Conservation (phyloP, 2,329 filamentous ascomycete genomes). For the Penicillium rolfsii region DNA sequence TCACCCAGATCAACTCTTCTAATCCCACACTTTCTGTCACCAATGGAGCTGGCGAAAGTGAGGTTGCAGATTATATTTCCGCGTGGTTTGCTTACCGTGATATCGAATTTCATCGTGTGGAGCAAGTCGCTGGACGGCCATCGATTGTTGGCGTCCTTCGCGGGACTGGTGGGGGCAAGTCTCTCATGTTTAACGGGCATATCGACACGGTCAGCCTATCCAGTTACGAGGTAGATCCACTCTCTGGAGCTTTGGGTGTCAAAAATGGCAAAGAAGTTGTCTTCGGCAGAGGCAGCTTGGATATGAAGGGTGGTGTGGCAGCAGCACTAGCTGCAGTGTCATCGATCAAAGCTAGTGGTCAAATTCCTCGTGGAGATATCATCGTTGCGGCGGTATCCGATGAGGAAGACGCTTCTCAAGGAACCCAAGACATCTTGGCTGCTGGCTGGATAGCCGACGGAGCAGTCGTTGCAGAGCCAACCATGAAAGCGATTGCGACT, state of each 20-base stretch:
- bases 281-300: slow-evolving; percentile 53
- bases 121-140: slow-evolving; percentile 52
- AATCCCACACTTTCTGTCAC: slow-evolving; percentile 50
- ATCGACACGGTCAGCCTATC: slow-evolving; percentile 56
- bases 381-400: slow-evolving; percentile 59
- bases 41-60: slow-evolving; percentile 52
- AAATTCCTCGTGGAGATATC: slow-evolving; percentile 51
- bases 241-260: slow-evolving; percentile 45
- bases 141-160: slow-evolving; percentile 55
- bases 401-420: slow-evolving; percentile 56
- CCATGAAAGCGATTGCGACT: slow-evolving; percentile 46
- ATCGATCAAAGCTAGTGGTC: slow-evolving; percentile 38
- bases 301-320: slow-evolving; percentile 59
- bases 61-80: slow-evolving; percentile 52
- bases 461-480: slow-evolving; percentile 57
- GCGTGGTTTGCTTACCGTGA: slow-evolving; percentile 58
- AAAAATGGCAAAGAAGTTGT: slow-evolving; percentile 43
- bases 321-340: slow-evolving; percentile 51
- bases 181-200: slow-evolving; percentile 58
- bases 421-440: slow-evolving; percentile 55
- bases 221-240: slow-evolving; percentile 52
- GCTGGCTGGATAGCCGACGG: slow-evolving; percentile 59
- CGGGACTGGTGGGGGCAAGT: slow-evolving; percentile 53
- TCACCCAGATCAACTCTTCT: slow-evolving; percentile 56
- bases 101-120: slow-evolving; percentile 56